Evolutionary conservation across 257 asterid genomes (phyloP), one percentile per base, ranked within the genome.

Genomic region (Parsonsia alboflavescens): DNA sequence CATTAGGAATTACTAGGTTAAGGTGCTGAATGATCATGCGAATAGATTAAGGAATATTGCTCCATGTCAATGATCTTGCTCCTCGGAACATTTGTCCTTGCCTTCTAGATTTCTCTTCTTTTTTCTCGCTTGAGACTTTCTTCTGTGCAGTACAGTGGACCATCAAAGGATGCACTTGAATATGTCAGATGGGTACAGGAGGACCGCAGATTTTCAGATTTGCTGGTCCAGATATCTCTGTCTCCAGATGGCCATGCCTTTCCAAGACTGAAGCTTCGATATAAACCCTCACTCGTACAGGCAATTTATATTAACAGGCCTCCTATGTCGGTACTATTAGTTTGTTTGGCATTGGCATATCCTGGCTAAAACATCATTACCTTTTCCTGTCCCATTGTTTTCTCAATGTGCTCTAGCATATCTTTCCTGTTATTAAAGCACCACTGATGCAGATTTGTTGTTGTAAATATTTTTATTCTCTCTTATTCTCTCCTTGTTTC

Each of bases 271-370:
- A 94, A 87, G 86, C 83, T 94, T 76, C 97, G 99, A 0, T 92
- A 92, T 84, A 94, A 94, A 86, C 98, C 99, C 46, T 90, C 98
- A 70, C 99, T 94, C 83, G 99, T 94, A 33, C 99, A 94, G 97
- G 98, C 81, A 80, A 85, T 93, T 78, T 66, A 64, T 72, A 24
- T 75, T 65, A 42, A 52, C 46, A 26, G 46, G n/a, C 70, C 65
- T 26, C 66, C 70, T 62, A 52, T 44, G 45, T 70, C 54, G 3
- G 54, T 61, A 49, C 15, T 53, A 44, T 22, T 56, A 73, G 68
- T 64, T 54, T 71, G 24, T 64, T 64, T 49, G 33, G 36, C 62
- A 59, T 48, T 42, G 56, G 21, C 63, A 24, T 39, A 65, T 17
- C 16, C 19, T 65, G 69, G 69, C 24, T 33, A 36, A 61, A 33